Base-by-base conservation (phyloP, 2,329 filamentous ascomycete species). In the Akanthomyces uredinophilus region DNA sequence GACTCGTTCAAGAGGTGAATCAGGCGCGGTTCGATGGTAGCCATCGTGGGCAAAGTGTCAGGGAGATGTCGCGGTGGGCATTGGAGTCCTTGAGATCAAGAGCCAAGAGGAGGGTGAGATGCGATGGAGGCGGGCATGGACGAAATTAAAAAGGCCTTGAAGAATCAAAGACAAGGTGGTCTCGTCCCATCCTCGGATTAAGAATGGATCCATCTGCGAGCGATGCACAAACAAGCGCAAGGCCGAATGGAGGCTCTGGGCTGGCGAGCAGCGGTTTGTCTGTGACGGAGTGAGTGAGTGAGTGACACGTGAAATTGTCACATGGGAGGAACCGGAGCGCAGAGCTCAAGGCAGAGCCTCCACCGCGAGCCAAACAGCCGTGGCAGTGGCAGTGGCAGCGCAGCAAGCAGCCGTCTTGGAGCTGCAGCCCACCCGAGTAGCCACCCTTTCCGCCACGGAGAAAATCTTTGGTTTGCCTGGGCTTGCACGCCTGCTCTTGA, bases 11-110 rank as follows among this genome's bases (percentile, higher is more conserved):
- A 78, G 66, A 87, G 75, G 72, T 87, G 84, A 71, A 87, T 88
- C 67, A 88, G 78, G 70, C 85, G 83, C 70, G 85, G 85, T 80
- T 88, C 85, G 75, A 87, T 87, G 70, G 84, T 87, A 67, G 83
- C 83, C 83, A 86, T 86, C 74, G 73, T 83, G 79, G 70, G 67
- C 68, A 68, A 64, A 64, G 60, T 60, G 65, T 66, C 24, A 61
- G 62, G 65, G 61, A 64, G 61, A 66, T 70, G 64, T 65, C 67
- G 68, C 66, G 70, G 70, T 65, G 69, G 69, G 64, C 65, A 67
- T 67, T 68, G 69, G 66, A 67, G 62, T 58, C 62, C 39, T 53
- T 43, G 41, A 32, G 20, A 61, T 61, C 49, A 54, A 52, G 61
- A 61, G 52, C 57, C 60, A 47, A 52, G 61, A 66, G 56, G 44